Evolutionary conservation across 768 basidiomycete genomes (phyloP), one percentile per base, ranked within the genome.

Genomic region (Rhodotorula paludigena): DNA sequence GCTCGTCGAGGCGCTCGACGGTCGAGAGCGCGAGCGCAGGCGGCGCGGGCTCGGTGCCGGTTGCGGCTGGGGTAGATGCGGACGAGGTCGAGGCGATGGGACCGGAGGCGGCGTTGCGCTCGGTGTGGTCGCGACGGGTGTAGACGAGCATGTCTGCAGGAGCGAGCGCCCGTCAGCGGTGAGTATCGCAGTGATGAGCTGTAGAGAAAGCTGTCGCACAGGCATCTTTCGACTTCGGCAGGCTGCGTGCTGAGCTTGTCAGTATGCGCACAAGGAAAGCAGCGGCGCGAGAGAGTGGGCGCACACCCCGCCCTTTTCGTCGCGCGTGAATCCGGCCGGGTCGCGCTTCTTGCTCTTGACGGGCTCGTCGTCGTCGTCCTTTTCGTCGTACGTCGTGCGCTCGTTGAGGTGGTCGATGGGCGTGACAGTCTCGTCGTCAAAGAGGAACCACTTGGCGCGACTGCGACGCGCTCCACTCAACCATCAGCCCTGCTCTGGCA

Each of bases 351-450:
- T 82, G 74, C 28, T 71, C 73, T 5, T 35, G 45, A 63, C 61
- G 14, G 51, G 36, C n/a, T 57, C 63, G 39, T 51, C 71, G 21
- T 71, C 69, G 10, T 72, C 65, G 51, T 75, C 64, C n/a, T n/a
- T n/a, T n/a, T n/a, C 65, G 52, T 75, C 64, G 72, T 73, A 42
- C 66, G 60, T 39, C 64, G 65, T 68, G 77, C 79, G 68, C 9
- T 60, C 64, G 56, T 75, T 65, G 38, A 75, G 60, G 33, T 71
- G 71, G 32, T 73, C 66, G 53, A 67, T 57, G 5, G 64, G 25
- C 0, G 85, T 86, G 8, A 94, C 90, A 8, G 79, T 78, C 76
- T 97, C 94, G 75, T 98, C 94, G 73, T 94, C 92, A 79, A 91
- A 98, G 67, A 88, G 86, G 76, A 86, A 93, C 93, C 94, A 98